Base-by-base conservation (phyloP, 2,329 filamentous ascomycete genomes). In the Fusarium annulatum region DNA sequence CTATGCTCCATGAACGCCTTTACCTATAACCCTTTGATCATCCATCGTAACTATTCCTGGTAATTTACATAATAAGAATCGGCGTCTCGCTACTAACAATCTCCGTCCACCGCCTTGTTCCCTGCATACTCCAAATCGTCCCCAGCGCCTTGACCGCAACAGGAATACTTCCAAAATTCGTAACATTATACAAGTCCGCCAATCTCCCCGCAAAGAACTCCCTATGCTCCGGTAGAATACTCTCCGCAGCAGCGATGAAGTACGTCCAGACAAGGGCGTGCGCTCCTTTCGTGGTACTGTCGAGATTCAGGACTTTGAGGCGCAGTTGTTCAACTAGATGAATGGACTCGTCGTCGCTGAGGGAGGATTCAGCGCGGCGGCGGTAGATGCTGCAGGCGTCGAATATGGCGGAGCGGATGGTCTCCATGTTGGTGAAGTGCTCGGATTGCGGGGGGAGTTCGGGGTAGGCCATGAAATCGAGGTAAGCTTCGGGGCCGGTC, bases 191-290 rank as follows among this genome's bases (percentile, higher is more conserved):
- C 5, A 84, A 61, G 1, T 75, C 67, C 4, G 64, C 65, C 11
- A 85, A 61, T 1, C 82, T 71, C 2, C 71, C 58, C 0, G 75
- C 74, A 51, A 85, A 85, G 34, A 83, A 85, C 1, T 72, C 58
- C 4, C 82, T 75, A 55, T 85, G 81, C 26, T 78, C 77, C 1
- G 79, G 79, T 2, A 80, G 72, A 1, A 75, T 76, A 43, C 82
- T 84, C 61, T 84, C 83, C 0, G 82, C 82, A 0, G 82, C 82
- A 2, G 81, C 83, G 2, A 85, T 78, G 36, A 85, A 85, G 58
- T 80, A 84, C 1, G 81, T 76, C 83, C 83, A 85, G 0, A 84
- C 82, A 1, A 85, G 79, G 2, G 82, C 80, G 45, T 85, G 83
- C 0, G 79, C 77, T 5, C 83, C 82, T 7, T 78, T 78, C 1